phyloP scores from a whole-genome alignment of 2,329 filamentous ascomycete genomes.

The Diaporthe citriasiana region DNA sequence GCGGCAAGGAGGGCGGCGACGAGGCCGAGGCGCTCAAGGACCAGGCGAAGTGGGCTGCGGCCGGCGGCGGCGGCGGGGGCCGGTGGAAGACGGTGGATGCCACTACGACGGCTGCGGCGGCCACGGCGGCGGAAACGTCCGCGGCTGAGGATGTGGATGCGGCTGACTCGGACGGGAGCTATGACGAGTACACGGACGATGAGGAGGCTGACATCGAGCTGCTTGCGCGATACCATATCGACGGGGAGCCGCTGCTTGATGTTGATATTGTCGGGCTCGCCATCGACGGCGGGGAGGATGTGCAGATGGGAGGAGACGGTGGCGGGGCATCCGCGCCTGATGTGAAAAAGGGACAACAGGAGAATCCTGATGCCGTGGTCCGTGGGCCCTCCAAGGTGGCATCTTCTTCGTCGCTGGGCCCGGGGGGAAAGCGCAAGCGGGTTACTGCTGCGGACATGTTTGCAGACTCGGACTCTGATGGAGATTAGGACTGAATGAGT shows the following conservation, averaged over 20 bases:
- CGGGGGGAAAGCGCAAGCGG: constrained; percentile 64
- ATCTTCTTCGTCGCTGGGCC: constrained; percentile 48
- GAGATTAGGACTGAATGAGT: constrained; percentile 23
- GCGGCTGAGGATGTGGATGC: constrained; percentile 42
- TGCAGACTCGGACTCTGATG: constrained; percentile 74
- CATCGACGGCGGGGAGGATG: constrained; percentile 52
- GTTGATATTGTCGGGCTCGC: constrained; percentile 62
- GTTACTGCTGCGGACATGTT: constrained; percentile 90
- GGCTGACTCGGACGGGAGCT: constrained; percentile 45
- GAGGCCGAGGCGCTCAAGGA: constrained; percentile 55
- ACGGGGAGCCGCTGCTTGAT: constrained; percentile 61
- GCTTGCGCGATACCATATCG: constrained; percentile 60
- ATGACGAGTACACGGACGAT: constrained; percentile 56
- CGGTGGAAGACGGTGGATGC: constrained; percentile 67
- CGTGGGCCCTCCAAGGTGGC: constrained; percentile 46
- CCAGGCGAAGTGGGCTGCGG: constrained; percentile 53
- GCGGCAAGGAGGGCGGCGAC: constrained; percentile 49
- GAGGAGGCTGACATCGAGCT: constrained; percentile 65
- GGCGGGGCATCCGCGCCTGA: constrained; percentile 14
- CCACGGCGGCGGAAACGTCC: constrained; percentile 40
- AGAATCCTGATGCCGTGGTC: constrained; percentile 42
- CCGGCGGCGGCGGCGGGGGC: constrained; percentile 58
- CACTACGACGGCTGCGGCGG: too few species aligned
- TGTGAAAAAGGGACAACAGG: constrained; percentile 46
- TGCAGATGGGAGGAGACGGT: constrained; percentile 29